Base-by-base conservation (phyloP, 495 filamentous ascomycete genomes). In the Achaetomiella virescens region DNA sequence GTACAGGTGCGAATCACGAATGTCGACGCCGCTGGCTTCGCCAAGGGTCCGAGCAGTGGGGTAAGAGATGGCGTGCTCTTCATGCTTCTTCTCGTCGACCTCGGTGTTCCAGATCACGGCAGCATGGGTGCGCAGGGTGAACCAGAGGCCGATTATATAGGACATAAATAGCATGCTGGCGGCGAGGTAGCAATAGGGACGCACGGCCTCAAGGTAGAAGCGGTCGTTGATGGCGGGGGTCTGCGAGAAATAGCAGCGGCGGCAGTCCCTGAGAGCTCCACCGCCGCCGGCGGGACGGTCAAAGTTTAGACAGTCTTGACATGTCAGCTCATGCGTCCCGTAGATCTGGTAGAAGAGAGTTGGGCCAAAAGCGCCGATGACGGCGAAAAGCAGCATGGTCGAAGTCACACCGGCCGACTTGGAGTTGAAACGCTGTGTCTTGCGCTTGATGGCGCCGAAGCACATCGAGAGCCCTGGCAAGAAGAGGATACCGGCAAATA, bases 291-390 rank as follows among this genome's bases (percentile, higher is more conserved):
- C 64, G 12, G 73, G 53, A 21, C 71, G 72, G 59, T 73, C 67
- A 37, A 72, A 67, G 33, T 77, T 73, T 48, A 75, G 66, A 72
- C 93, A 98, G 55, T 85, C 80, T 67, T 85, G 83, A 69, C 93
- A 98, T 50, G 86, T 91, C 31, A 98, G 77, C 75, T 98, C 91
- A 67, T 98, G 95, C 54, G 91, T 95, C 55, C 93, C 93, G 72
- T 96, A 97, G 41, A 99, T 96, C 63, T 97, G 91, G 71, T 97
- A 99, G 72, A 99, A 99, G n/a, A 97, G 77, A 0, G 93, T 97
- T 6, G 93, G 93, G 1, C 91, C 86, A 75, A 99, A 97, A n/a
- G 91, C 91, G 51, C 88, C 95, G 66, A 99, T 92, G 22, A 95
- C 86, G 48, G 92, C 91, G 68, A 99, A 99, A 35, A 99, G 81